Evolutionary conservation across 2,329 filamentous ascomycete genomes (phyloP), one percentile per base, ranked within the genome.

Genomic region (Diplocarpon mali): DNA sequence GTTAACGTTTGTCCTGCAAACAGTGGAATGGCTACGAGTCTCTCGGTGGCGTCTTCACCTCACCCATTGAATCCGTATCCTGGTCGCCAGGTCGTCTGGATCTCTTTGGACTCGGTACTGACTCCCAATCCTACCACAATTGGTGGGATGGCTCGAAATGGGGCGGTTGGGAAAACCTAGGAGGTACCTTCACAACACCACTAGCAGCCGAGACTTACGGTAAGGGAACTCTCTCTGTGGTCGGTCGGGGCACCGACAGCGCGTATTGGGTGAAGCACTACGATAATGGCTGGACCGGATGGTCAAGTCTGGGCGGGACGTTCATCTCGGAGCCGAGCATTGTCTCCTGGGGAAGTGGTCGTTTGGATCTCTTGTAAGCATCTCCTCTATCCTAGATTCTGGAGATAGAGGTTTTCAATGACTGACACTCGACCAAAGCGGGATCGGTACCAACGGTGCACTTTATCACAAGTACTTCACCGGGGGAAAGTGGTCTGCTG

Each of bases 331-430:
- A 49, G 17, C 52, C 53, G n/a, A 46, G 42, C 15, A 53, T 49
- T 39, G 50, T 58, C 10, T 48, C 46, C 10, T 56, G 53, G 53
- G 51, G 42, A 4, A 34, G 41, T 2, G 52, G 53, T 30, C 36
- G 51, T 39, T 47, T 55, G 9, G 53, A 56, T 34, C 45, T 55
- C 13, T 57, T 56, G 40, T 42, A 37, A 36, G 40, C 8, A 14
- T 35, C 38, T 7, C 27, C 15, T 39, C 17, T 17, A 13, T 24
- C 20, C 20, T 24, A 24, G 2, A 2, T 6, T 7, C 16, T 15
- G 34, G 11, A 17, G 6, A 17, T 8, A 14, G 5, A 3, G 30
- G 30, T 17, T 3, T 7, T 5, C 5, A 11, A 3, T 14, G 5
- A 31, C 40, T 42, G n/a, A 42, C 10, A 9, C 17, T n/a, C 5